A percentile compares a stretch with the other conserved stretches of the same genome.
Evolutionary conservation across 176 grass and related monocot genomes (phyloP).

Genomic region (Thinopyrum elongatum): DNA sequence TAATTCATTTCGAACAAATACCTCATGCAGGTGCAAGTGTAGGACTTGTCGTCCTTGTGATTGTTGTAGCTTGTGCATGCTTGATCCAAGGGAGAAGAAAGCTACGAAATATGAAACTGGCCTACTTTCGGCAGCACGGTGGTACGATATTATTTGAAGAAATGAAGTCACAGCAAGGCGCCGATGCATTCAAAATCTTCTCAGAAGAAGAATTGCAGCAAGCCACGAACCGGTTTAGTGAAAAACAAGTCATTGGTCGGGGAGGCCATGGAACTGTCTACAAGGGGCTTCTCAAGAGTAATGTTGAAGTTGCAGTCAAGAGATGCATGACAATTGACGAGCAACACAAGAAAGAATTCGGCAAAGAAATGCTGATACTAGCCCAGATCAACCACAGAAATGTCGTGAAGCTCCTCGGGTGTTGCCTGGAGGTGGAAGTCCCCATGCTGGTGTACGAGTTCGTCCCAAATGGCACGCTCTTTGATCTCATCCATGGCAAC

Average conservation of each 20-base stretch:
- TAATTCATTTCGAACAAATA: not conserved
- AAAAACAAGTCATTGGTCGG: not conserved
- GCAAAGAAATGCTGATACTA: not conserved
- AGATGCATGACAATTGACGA: not conserved
- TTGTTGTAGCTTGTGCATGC: not conserved
- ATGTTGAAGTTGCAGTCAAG: not conserved
- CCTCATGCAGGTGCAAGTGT: not conserved
- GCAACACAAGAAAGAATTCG: not conserved
- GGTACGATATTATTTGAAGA: not conserved
- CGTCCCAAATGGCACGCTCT: not conserved
- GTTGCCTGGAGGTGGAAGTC: not conserved
- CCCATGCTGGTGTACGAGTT: not conserved
- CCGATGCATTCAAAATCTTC: not conserved
- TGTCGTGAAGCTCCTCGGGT: not conserved
- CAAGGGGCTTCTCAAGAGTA: not conserved
- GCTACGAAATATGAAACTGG: not conserved
- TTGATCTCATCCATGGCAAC: not conserved
- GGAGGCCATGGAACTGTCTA: not conserved
- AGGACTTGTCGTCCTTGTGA: not conserved
- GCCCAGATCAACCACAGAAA: not conserved
- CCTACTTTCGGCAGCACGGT: not conserved
- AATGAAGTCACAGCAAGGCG: not conserved
- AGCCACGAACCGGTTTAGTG: not conserved
- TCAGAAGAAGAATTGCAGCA: not conserved
- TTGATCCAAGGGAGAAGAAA: slow-evolving; percentile 4